Conservation (phyloP, 495 filamentous ascomycete species). For the Annulohypoxylon stygium region DNA sequence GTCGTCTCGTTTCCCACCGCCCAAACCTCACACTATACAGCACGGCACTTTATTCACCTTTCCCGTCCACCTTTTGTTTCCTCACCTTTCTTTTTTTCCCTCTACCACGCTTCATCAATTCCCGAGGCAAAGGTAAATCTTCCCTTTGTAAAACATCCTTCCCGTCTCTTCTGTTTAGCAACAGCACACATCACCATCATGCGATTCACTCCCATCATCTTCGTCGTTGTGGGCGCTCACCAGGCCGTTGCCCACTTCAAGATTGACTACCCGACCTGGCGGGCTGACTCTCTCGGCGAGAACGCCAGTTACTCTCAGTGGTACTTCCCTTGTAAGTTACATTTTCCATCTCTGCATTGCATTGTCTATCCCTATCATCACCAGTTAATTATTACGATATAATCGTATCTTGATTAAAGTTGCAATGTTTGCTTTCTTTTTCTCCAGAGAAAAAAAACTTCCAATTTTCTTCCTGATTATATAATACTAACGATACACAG, state of each 20-base stretch:
- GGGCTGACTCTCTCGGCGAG: constrained; percentile 62
- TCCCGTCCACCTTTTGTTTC: constrained; percentile 3
- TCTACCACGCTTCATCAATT: not conserved
- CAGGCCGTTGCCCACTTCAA: constrained; percentile 69
- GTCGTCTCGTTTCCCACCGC: not conserved
- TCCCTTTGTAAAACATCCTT: not conserved
- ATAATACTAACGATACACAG: constrained; percentile 52
- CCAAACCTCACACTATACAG: not conserved
- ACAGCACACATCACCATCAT: constrained; percentile 45
- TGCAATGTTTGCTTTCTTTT: not conserved
- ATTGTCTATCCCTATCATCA: not conserved
- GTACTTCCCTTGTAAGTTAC: constrained; percentile 67
- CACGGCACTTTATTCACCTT: not conserved
- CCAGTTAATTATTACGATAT: not conserved
- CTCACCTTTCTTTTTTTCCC: not conserved
- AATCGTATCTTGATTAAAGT: not conserved
- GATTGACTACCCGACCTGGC: constrained; percentile 69
- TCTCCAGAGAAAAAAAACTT: not conserved
- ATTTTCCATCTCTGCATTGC: constrained; percentile 8
- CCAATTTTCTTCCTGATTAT: not conserved
- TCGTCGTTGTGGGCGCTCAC: constrained; percentile 51
- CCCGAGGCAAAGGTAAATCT: not conserved
- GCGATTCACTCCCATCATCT: constrained; percentile 36
- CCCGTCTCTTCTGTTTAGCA: not conserved
- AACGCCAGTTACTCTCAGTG: constrained; percentile 64